A percentile compares a stretch with the other conserved stretches of the same genome.
These are phyloP conservation scores for Aspergillus terreus DNA, from an alignment of 2,329 filamentous ascomycete genomes.

Conservation along the genomic window DNA sequence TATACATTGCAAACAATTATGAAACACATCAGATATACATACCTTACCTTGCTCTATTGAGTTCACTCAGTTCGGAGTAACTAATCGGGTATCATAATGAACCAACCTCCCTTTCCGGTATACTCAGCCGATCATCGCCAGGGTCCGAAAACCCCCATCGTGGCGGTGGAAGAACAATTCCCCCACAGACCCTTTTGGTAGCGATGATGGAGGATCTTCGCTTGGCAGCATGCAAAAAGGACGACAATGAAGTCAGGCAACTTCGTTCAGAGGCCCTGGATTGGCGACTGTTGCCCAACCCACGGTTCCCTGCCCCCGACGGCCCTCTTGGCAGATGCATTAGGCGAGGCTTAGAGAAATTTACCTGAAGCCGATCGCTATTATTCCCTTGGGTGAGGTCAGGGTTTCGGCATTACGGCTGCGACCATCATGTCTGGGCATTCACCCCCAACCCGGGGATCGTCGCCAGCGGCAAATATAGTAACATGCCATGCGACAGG, in stretches of 20 bases:
- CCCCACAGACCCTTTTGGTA: slow-evolving; percentile 6
- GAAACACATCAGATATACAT: too few relatives aligned
- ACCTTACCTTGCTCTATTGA: too few relatives aligned
- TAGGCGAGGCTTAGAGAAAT: slow-evolving; percentile 12
- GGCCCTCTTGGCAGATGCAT: slow-evolving; percentile 2
- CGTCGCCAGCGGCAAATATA: background rate
- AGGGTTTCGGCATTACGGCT: background rate
- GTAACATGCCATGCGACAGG: background rate
- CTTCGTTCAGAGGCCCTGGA: slow-evolving; percentile 3
- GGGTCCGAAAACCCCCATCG: slow-evolving; percentile 1
- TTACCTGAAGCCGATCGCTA: background rate
- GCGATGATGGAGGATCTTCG: slow-evolving; percentile 1
- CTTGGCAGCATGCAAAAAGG: background rate
- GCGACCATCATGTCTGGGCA: too few relatives aligned
- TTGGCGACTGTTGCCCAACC: background rate
- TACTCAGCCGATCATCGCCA: background rate
- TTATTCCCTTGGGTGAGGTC: background rate
- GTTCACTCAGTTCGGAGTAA: too few relatives aligned
- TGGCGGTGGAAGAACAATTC: background rate
- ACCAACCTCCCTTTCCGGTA: too few relatives aligned
- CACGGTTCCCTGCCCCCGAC: too few relatives aligned
- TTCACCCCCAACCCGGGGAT: background rate
- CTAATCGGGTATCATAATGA: too few relatives aligned
- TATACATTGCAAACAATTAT: too few relatives aligned
- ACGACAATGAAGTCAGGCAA: slow-evolving; percentile 1